Base-by-base conservation (phyloP, 345 rosid species). In the Diplotaxis tenuifolia region DNA sequence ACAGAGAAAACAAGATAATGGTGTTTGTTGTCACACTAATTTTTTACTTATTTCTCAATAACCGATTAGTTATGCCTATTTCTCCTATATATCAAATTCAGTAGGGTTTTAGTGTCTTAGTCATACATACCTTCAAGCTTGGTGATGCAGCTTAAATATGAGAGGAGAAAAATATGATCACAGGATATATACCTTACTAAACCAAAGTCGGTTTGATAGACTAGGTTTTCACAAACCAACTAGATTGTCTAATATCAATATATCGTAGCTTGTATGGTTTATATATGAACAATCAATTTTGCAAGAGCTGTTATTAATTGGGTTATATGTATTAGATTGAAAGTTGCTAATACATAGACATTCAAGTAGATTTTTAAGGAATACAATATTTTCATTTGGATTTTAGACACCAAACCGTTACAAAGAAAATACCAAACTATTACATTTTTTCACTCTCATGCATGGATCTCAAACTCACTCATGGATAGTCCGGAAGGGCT, bases 401-500 rank as follows among this genome's bases (percentile, higher is more conserved):
- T 47, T 47, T 42, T 6, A 47, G 53, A 47, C 53, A 47, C 53
- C 53, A 47, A 47, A 47, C 10, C 15, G 40, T 12, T 56, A 31
- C 59, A 2, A 45, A 63, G 14, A 55, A 53, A 62, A 74, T 42
- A 74, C 55, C 73, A 74, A 22, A 66, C 62, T 32, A 31, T 40
- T 22, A 56, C 47, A 64, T 56, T 21, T 52, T 52, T 11, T 52
- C 1, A 6, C 15, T 40, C 16, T 62, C 19, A 22, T 60, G 36
- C 52, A 57, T 67, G 29, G 66, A 23, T 67, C 42, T 49, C 58
- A 68, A 53, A 49, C 53, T 77, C 60, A 77, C 49, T 65, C 67
- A 65, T 77, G 76, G n/a, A 15, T 36, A 42, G 86, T 67, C 61
- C 82, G 56, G 82, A 95, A 95, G 1, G 99, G 97, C 86, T 86